These are phyloP conservation scores for Claviceps arundinis DNA, from an alignment of 2,329 filamentous ascomycete species.

Conservation along the genomic window DNA sequence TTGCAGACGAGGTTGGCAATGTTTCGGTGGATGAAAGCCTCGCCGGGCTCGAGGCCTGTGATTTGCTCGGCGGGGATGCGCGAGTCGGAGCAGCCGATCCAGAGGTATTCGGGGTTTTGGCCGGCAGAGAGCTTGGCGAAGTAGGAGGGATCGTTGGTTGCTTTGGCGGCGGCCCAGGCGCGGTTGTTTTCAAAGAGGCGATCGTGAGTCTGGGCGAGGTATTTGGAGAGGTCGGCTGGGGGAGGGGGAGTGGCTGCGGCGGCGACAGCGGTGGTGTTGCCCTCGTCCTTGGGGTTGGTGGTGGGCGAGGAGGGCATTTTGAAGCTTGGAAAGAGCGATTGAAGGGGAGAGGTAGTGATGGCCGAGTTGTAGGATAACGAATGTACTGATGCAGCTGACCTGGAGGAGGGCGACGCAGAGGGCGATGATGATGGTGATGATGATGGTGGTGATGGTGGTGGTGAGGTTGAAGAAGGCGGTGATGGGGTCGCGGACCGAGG, in stretches of 20 bases:
- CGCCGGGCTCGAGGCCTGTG: constrained; percentile 69
- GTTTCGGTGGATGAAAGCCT: constrained; percentile 89
- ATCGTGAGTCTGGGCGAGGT: constrained; percentile 51
- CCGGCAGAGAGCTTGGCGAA: constrained; percentile 51
- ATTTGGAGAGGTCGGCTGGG: constrained; percentile 15
- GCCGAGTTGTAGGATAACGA: not conserved
- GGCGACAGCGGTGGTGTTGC: no score
- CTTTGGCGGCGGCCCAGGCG: constrained; percentile 49
- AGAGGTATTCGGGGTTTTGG: constrained; percentile 60
- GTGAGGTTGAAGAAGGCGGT: not conserved
- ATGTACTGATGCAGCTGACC: not conserved
- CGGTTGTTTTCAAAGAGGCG: constrained; percentile 57
- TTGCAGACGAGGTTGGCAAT: constrained; percentile 80
- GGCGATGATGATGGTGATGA: not conserved
- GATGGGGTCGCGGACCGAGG: not conserved
- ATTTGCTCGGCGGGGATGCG: constrained; percentile 87
- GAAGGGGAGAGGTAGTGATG: not conserved
- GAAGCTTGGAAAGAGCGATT: not conserved
- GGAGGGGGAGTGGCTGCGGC: not conserved
- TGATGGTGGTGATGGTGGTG: not conserved
- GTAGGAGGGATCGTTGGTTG: constrained; percentile 46
- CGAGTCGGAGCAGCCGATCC: constrained; percentile 86
- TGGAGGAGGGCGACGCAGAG: not conserved
- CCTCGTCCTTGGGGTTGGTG: not conserved
- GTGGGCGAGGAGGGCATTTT: constrained; percentile 1